Base-by-base conservation (phyloP, 192 early-diverging fungal genomes). In the Coemansia sp. region DNA sequence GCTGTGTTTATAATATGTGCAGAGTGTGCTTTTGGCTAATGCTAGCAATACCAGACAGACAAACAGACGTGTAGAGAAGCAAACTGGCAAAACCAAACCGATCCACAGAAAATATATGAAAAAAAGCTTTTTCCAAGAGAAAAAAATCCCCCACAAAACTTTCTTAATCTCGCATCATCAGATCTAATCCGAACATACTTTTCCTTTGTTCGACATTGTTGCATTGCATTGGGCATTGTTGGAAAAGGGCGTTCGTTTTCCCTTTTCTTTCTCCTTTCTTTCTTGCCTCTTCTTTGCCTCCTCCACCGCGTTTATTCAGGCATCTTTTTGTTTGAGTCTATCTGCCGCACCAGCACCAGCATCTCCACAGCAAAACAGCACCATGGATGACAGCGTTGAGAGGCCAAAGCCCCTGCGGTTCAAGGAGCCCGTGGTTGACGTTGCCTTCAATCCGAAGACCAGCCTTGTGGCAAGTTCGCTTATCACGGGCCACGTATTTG, bases 401-500 rank as follows among this genome's bases (percentile, higher is more conserved):
- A 64, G 71, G 46, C 76, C 76, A 72, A 83, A 83, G 69, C 74
- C 80, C 60, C 72, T 83, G 21, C 65, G 67, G 71, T 83, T 83
- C 67, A 83, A 83, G 47, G 80, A 83, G 67, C 80, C 75, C 5
- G 72, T 77, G 13, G 67, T 83, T 32, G 80, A 83, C 73, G 72
- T 83, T 8, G 80, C 80, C 16, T 78, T 83, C 55, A 74, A 65
- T 45, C 80, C 80, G 19, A 63, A 62, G 15, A 42, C 57, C 32
- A 62, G 71, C 61, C 66, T 83, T 52, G 76, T 83, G 47, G 80
- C 80, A 37, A 83, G 72, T 64, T 78, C 80, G 47, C 76, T 83
- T 32, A 83, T 83, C 52, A 83, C 80, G 6, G 80, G 80, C 2
- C 80, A 83, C 49, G 69, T 83, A 7, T 83, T 83, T 52, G 67